Conservation (phyloP, 2,329 filamentous ascomycete species). For the Talaromyces sp. region DNA sequence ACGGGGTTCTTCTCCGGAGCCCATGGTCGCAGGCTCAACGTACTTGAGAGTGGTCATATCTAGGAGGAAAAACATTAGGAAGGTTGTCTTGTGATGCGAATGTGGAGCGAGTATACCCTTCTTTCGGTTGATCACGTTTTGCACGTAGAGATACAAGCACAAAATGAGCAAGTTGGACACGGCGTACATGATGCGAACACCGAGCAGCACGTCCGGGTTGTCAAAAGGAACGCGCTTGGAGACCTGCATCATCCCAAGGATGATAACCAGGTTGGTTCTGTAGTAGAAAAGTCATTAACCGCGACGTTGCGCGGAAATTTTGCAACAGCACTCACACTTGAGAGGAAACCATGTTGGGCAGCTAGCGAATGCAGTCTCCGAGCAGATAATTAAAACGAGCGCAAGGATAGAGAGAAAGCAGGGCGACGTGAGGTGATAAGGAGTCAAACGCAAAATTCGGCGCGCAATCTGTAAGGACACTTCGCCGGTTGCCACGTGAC, state of each 20-base stretch:
- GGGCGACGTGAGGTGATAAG: conserved; percentile 7
- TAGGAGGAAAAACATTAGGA: conserved; percentile 30
- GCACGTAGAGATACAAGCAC: conserved; percentile 77
- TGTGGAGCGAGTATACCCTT: conserved; percentile 60
- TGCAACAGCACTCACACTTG: conserved; percentile 51
- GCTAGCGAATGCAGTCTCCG: conserved; percentile 8
- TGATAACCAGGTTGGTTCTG: conserved; percentile 89
- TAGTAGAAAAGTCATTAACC: conserved; percentile 6
- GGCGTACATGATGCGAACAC: conserved; percentile 60
- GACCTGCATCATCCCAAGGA: conserved; percentile 97
- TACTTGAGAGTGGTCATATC: conserved; percentile 98
- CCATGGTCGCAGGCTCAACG: conserved; percentile 91
- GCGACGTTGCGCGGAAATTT: not conserved
- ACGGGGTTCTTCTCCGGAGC: conserved; percentile 88
- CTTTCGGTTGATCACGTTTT: conserved; percentile 85
- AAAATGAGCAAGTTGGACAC: conserved; percentile 77
- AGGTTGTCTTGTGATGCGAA: not conserved
- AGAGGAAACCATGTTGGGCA: conserved; percentile 57
- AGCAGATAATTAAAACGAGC: not conserved
- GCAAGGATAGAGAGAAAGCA: conserved; percentile 3
- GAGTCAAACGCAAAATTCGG: not conserved
- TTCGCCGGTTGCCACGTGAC: not conserved
- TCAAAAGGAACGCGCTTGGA: conserved; percentile 95
- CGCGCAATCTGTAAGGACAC: not conserved
- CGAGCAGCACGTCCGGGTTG: conserved; percentile 64